Percentiles rank a stretch among this genome's conserved stretches.
Evolutionary conservation across 768 basidiomycete species (phyloP).

Genomic region (Phylloporus arenicola): DNA sequence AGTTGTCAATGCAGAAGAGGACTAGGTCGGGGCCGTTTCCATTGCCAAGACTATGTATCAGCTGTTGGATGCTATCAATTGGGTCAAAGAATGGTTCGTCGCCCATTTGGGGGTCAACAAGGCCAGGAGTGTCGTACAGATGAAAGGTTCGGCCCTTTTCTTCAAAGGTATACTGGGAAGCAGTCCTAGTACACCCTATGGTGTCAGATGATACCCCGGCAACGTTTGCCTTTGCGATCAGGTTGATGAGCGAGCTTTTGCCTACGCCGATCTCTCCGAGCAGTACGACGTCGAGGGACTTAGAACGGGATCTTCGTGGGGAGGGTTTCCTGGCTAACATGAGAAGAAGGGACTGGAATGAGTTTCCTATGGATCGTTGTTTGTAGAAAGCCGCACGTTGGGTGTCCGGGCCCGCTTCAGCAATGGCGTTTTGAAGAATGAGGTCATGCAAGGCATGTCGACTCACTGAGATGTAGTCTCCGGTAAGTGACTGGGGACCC

Average conservation of each 20-base stretch:
- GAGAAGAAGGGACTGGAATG: slow-evolving; percentile 12
- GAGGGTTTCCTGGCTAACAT: slow-evolving; percentile 3
- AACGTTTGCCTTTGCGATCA: slow-evolving; percentile 23
- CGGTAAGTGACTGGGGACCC: not conserved
- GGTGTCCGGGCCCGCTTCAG: not conserved
- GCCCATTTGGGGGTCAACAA: slow-evolving; percentile 24
- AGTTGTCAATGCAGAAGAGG: slow-evolving; percentile 29
- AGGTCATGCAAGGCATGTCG: slow-evolving; percentile 12
- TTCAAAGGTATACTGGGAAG: slow-evolving; percentile 19
- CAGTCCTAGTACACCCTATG: slow-evolving; percentile 31
- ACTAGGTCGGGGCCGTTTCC: slow-evolving; percentile 26
- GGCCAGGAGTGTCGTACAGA: slow-evolving; percentile 32
- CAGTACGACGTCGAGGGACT: slow-evolving; percentile 28
- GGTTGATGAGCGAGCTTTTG: slow-evolving; percentile 42
- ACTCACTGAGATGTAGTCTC: slow-evolving; percentile 5
- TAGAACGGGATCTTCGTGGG: slow-evolving; percentile 1
- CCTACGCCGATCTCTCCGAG: slow-evolving; percentile 32
- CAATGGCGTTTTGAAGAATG: slow-evolving; percentile 8
- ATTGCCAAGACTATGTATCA: slow-evolving; percentile 29
- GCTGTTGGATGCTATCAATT: slow-evolving; percentile 20
- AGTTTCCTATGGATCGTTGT: slow-evolving; percentile 6
- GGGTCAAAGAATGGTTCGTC: slow-evolving; percentile 16
- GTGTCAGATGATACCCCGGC: slow-evolving; percentile 31
- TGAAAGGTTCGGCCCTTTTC: slow-evolving; percentile 19
- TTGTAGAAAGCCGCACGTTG: slow-evolving; percentile 5